Evolutionary conservation across 495 filamentous ascomycete genomes (phyloP).

Genomic region (Glonium stellatum): DNA sequence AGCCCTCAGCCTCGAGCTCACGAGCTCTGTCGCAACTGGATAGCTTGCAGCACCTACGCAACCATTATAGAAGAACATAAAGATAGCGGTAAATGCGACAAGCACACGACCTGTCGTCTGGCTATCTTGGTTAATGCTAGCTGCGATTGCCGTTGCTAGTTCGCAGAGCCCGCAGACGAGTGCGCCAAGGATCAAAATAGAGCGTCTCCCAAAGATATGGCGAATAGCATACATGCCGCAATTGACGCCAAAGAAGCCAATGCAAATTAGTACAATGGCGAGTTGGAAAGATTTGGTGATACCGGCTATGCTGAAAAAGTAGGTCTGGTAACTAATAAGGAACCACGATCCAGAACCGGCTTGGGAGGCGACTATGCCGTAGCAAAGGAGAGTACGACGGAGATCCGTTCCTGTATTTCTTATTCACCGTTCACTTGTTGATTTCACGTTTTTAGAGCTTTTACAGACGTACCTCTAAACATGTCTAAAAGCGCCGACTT

Average conservation of each 20-base stretch:
- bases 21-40: slow-evolving; percentile 18
- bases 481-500: slow-evolving; percentile 11
- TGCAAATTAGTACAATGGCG: slow-evolving; percentile 15
- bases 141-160: background rate
- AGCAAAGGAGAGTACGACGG: slow-evolving; percentile 55
- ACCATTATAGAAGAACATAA: slow-evolving; percentile 19
- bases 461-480: slow-evolving; percentile 46
- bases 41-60: slow-evolving; percentile 14
- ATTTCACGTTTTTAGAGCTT: slow-evolving; percentile 2
- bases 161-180: slow-evolving; percentile 13
- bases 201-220: slow-evolving; percentile 10
- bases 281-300: slow-evolving; percentile 16
- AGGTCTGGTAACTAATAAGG: slow-evolving; percentile 42
- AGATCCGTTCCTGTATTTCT: slow-evolving; percentile 44
- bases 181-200: slow-evolving; percentile 17
- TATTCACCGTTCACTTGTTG: no score
- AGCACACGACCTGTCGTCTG: background rate
- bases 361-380: slow-evolving; percentile 41
- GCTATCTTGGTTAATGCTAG: no score
- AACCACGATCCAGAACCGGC: slow-evolving; percentile 15
- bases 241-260: slow-evolving; percentile 20
- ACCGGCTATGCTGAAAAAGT: slow-evolving; percentile 18
- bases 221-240: slow-evolving; percentile 14
- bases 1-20: slow-evolving; percentile 44
- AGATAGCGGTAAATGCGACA: slow-evolving; percentile 19